These are phyloP conservation scores for Senecio squalidus DNA, from an alignment of 140 eudicot genomes.

Conservation along the genomic window DNA sequence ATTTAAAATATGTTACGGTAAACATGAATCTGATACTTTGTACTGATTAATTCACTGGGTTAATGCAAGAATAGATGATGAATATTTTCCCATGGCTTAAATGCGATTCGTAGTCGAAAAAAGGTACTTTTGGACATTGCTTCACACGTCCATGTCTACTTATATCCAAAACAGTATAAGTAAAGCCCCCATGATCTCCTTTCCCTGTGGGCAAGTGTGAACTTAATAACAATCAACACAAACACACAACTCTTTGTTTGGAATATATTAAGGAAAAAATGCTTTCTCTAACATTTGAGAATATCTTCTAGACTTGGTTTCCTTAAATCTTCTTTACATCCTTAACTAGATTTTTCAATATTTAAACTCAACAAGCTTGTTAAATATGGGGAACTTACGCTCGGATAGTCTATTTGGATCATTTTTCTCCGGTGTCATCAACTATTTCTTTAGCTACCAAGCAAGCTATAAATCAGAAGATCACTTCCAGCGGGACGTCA, in stretches of 20 bases:
- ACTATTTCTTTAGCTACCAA: conserved; percentile 44
- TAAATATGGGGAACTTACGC: conserved; percentile 39
- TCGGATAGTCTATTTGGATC: conserved; percentile 44
- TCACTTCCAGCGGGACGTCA: conserved; percentile 32
- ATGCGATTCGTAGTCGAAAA: conserved; percentile 23
- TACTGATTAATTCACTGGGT: conserved; percentile 16
- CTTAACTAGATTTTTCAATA: neutral
- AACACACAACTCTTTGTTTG: conserved; percentile 26
- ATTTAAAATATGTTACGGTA: neutral
- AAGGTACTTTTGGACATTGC: conserved; percentile 36
- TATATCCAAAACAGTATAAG: conserved; percentile 28
- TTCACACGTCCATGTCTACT: conserved; percentile 36
- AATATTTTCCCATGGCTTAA: conserved; percentile 27
- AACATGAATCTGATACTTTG: conserved; percentile 20
- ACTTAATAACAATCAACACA: conserved; percentile 25
- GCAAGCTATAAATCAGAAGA: conserved; percentile 23
- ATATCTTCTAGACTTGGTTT: conserved; percentile 39
- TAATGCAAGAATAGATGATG: conserved; percentile 17
- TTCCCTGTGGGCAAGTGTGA: conserved; percentile 8
- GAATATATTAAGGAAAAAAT: conserved; percentile 38
- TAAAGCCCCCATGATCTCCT: conserved; percentile 18
- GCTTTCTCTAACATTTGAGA: conserved; percentile 29
- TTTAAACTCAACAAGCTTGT: neutral
- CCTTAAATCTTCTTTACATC: conserved; percentile 4
- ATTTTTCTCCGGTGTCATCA: conserved; percentile 36